Base-by-base conservation (phyloP, 2,329 filamentous ascomycete genomes). In the Pezizomycotina sp. region DNA sequence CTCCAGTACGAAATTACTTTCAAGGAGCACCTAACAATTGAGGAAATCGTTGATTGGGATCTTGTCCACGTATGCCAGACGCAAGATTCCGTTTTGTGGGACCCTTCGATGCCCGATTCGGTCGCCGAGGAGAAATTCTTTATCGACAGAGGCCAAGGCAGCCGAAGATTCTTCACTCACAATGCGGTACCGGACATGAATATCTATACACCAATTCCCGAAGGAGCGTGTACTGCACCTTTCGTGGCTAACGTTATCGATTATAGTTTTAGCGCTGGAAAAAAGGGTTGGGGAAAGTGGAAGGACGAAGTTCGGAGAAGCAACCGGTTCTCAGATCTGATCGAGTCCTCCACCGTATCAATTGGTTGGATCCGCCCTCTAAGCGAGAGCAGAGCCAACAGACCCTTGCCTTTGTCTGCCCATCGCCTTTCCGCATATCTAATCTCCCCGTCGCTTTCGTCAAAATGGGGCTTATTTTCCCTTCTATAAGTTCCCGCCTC, bases 291-390 rank as follows among this genome's bases (percentile, higher is more conserved):
- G 36, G 47, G 58, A 12, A 61, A 59, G 23, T 54, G 66, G 36
- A 38, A 61, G 9, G 51, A 53, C 10, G 52, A 52, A 0, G 77
- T 76, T 59, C 62, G 21, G 62, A 69, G 23, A 60, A 76, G n/a
- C 81, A 95, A 49, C 79, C 82, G 1, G 89, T 98, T 0, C 58
- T 92, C 4, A 66, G 76, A 49, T 82, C 77, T 0, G 70, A 86
- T 46, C 61, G 77, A 29, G 66, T 92, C 16, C 63, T 77, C 1
- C 64, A 83, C 21, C 73, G 83, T n/a, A 71, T 83, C 19, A 92
- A 95, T 53, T 66, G 89, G 21, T 64, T 95, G 1, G 81, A 86
- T 38, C 71, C 75, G 47, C 68, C 62, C 18, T 57, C 65, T 3
- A 64, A 68, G 14, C 62, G 65, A 5, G 63, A 70, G 19, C 58